phyloP scores from a whole-genome alignment of 2,329 filamentous ascomycete genomes.

The Calonectria fujianensis region DNA sequence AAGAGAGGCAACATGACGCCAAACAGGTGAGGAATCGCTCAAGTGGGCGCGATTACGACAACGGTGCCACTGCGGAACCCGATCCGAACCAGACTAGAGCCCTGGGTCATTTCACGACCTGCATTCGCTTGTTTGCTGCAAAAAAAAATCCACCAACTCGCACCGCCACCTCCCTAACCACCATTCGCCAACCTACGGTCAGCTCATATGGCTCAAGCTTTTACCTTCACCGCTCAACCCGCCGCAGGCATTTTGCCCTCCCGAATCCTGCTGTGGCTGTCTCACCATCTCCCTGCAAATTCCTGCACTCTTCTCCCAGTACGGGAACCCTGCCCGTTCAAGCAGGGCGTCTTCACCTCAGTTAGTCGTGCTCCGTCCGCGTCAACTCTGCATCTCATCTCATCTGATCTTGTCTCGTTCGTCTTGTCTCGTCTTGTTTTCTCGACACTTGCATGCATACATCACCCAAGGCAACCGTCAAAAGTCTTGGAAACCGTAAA shows the following conservation, averaged over 20 bases:
- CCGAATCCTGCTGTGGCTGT: conserved; percentile 15
- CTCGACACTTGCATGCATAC: background rate
- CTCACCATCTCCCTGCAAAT: conserved; percentile 30
- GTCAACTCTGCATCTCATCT: background rate
- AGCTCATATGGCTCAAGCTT: conserved; percentile 31
- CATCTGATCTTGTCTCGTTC: background rate
- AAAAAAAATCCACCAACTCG: conserved; percentile 13
- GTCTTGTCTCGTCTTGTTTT: background rate
- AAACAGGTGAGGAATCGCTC: background rate
- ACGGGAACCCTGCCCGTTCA: background rate
- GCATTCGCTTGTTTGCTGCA: conserved; percentile 14
- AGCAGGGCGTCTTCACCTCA: background rate
- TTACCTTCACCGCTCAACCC: conserved; percentile 23
- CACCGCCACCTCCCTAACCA: conserved; percentile 31
- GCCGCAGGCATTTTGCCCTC: conserved; percentile 30
- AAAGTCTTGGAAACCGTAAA: conserved; percentile 38
- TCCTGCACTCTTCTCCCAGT: conserved; percentile 7
- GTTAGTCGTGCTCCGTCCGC: background rate
- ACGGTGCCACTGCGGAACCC: conserved; percentile 19
- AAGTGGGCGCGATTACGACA: conserved; percentile 9
- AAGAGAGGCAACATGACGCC: conserved; percentile 3
- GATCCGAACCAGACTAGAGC: conserved; percentile 4
- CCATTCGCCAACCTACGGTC: conserved; percentile 26
- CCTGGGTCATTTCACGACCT: conserved; percentile 16
- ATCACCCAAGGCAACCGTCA: conserved; percentile 20